These are phyloP conservation scores for Cyphellophora europaea DNA, from an alignment of 2,329 filamentous ascomycete genomes.

Conservation along the genomic window DNA sequence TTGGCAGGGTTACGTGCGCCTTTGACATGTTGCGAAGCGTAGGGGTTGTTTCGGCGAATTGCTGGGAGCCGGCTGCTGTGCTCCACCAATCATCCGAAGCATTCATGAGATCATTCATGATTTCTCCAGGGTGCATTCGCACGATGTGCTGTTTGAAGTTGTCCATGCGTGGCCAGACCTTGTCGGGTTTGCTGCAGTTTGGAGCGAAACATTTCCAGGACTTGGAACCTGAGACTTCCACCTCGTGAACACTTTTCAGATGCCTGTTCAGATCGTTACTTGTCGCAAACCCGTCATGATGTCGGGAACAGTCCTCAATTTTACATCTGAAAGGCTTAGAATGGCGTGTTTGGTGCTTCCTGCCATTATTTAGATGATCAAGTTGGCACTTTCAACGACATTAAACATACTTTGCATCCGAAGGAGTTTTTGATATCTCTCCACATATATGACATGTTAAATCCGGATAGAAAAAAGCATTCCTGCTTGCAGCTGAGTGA, in stretches of 20 bases:
- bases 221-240: slow-evolving; percentile 31
- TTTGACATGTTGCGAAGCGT: too few relatives aligned
- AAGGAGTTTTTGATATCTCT: slow-evolving; percentile 24
- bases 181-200: slow-evolving; percentile 50
- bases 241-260: slow-evolving; percentile 59
- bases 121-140: slow-evolving; percentile 51
- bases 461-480: too few relatives aligned
- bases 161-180: slow-evolving; percentile 71
- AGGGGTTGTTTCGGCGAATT: too few relatives aligned
- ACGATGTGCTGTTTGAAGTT: slow-evolving; percentile 77
- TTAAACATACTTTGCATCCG: slow-evolving; percentile 29
- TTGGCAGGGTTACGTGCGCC: slow-evolving; percentile 75
- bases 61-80: too few relatives aligned
- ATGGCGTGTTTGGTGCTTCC: slow-evolving; percentile 68
- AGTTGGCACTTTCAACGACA: background rate
- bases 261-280: slow-evolving; percentile 75
- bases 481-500: too few relatives aligned
- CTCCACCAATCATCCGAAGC: background rate
- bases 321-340: slow-evolving; percentile 57
- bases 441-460: background rate
- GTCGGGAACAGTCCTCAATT: slow-evolving; percentile 45
- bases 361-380: slow-evolving; percentile 26
- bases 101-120: slow-evolving; percentile 28
- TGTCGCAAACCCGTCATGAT: slow-evolving; percentile 62
- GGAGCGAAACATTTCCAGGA: slow-evolving; percentile 52